Evolutionary conservation across 768 basidiomycete species (phyloP).

Genomic region (Sporobolomyces pararoseus): DNA sequence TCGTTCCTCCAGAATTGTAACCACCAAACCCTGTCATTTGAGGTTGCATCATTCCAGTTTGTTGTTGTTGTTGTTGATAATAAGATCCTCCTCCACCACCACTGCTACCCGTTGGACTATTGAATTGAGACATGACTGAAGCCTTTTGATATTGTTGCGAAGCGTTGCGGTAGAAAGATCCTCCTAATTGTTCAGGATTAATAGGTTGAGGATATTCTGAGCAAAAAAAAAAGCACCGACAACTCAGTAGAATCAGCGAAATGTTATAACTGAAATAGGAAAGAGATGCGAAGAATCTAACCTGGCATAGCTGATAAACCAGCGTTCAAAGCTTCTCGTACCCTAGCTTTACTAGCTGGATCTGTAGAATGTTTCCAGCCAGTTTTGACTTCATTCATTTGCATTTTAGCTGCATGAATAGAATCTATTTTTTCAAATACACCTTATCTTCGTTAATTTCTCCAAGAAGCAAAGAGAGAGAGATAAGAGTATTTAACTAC

Average conservation of each 20-base stretch:
- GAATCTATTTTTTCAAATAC: too few species aligned
- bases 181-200: slow-evolving; percentile 18
- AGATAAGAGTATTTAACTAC: too few species aligned
- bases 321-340: slow-evolving; percentile 38
- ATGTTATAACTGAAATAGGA: too few species aligned
- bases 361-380: slow-evolving; percentile 37
- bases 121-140: slow-evolving; percentile 21
- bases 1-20: too few species aligned
- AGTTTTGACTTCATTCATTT: slow-evolving; percentile 26
- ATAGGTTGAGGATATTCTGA: slow-evolving; percentile 31
- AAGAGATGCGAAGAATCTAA: background rate
- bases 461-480: background rate
- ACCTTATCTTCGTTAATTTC: too few species aligned
- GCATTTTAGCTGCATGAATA: slow-evolving; percentile 39
- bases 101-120: background rate
- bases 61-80: too few species aligned
- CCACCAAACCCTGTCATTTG: too few species aligned
- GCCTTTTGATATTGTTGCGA: slow-evolving; percentile 7
- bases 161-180: slow-evolving; percentile 15
- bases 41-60: too few species aligned
- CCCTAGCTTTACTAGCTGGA: slow-evolving; percentile 29
- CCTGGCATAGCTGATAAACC: slow-evolving; percentile 29
- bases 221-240: too few species aligned
- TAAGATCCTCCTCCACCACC: background rate
- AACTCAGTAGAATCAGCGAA: background rate